A percentile compares a stretch with the other conserved stretches of the same genome.
Evolutionary conservation across 2,329 filamentous ascomycete species (phyloP).

Genomic region (Fusarium mexicanum): DNA sequence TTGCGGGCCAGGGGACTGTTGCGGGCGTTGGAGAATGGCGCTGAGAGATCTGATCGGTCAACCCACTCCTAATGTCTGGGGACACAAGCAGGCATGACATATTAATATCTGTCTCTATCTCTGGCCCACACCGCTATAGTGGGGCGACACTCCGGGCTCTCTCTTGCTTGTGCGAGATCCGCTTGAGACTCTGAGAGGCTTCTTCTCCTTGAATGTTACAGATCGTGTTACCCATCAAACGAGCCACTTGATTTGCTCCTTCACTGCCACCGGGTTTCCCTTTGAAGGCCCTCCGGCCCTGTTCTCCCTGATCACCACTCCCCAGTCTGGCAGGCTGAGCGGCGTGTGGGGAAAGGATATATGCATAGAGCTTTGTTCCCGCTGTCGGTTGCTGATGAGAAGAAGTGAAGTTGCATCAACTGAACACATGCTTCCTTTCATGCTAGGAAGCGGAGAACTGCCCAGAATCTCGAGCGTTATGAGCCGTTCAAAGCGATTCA

Average conservation of each 20-base stretch:
- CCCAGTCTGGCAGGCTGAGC: constrained; percentile 1
- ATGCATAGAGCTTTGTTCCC: constrained; percentile 16
- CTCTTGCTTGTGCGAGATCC: constrained; percentile 25
- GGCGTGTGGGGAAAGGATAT: constrained; percentile 24
- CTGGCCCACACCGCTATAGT: constrained; percentile 41
- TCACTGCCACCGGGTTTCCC: constrained; percentile 24
- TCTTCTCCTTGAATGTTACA: constrained; percentile 17
- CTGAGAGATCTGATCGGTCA: constrained; percentile 42
- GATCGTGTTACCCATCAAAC: not conserved
- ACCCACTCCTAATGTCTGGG: constrained; percentile 31
- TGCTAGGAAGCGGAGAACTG: constrained; percentile 24
- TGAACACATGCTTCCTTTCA: constrained; percentile 15
- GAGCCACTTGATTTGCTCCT: constrained; percentile 2
- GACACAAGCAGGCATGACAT: constrained; percentile 39
- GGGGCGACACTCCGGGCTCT: constrained; percentile 29
- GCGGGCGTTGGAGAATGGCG: constrained; percentile 38
- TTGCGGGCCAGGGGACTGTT: constrained; percentile 31
- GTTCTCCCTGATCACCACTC: constrained; percentile 6
- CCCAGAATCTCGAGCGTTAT: constrained; percentile 9
- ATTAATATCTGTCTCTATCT: constrained; percentile 46
- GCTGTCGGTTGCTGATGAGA: not conserved
- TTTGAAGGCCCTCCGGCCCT: constrained; percentile 21
- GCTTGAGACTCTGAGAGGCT: not conserved
- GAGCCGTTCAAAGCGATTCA: not conserved
- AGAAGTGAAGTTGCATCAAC: not conserved